Conservation (phyloP, 768 basidiomycete species). For the Macrolepiota dolichaula region DNA sequence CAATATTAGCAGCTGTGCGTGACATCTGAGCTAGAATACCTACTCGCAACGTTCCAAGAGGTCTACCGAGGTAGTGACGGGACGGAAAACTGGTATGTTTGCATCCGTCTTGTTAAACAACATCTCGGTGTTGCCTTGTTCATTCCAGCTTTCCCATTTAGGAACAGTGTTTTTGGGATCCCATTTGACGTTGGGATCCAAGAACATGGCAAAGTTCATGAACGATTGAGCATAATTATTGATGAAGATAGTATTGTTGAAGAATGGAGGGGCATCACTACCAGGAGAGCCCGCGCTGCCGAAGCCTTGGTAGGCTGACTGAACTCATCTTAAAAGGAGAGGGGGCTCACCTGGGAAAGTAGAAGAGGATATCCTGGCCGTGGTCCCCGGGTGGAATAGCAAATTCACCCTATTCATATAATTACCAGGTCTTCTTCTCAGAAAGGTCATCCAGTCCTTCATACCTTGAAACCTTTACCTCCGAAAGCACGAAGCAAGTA, state of each 20-base stretch:
- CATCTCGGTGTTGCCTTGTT: constrained; percentile 32
- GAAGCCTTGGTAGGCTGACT: neutral
- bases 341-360: constrained; percentile 36
- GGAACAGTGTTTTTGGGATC: constrained; percentile 31
- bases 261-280: constrained; percentile 20
- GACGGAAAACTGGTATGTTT: constrained; percentile 18
- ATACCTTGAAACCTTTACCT: constrained; percentile 29
- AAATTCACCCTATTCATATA: constrained; percentile 32
- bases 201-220: constrained; percentile 30
- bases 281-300: neutral
- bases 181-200: constrained; percentile 28
- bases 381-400: constrained; percentile 40
- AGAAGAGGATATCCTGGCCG: constrained; percentile 33
- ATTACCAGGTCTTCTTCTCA: neutral
- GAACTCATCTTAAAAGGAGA: neutral
- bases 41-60: constrained; percentile 8
- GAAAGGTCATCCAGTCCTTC: neutral
- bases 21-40: neutral
- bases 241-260: constrained; percentile 31
- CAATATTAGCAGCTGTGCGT: neutral
- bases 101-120: constrained; percentile 39
- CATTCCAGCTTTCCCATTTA: constrained; percentile 27
- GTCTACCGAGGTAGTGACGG: neutral
- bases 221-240: constrained; percentile 35
- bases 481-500: constrained; percentile 30